A percentile compares a stretch with the other conserved stretches of the same genome.
These are phyloP conservation scores for Atalantia buxifolia DNA, from an alignment of 345 rosid species.

Conservation along the genomic window DNA sequence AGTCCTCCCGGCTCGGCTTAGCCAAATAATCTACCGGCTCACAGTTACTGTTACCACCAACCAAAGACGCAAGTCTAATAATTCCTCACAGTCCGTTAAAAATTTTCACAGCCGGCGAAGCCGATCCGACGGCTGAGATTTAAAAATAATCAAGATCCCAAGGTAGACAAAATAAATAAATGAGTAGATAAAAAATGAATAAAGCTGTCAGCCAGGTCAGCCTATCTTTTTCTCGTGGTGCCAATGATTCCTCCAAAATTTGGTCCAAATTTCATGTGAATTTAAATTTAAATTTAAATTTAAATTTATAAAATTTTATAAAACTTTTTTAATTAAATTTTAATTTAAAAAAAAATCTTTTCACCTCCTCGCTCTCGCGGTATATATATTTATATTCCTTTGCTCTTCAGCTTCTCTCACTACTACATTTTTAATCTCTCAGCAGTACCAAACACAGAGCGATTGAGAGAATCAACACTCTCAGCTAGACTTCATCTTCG, in stretches of 20 bases:
- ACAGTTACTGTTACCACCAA: background rate
- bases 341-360: too few relatives aligned
- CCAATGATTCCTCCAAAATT: slow-evolving; percentile 42
- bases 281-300: slow-evolving; percentile 21
- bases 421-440: slow-evolving; percentile 3
- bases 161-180: background rate
- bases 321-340: too few relatives aligned
- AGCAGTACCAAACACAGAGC: background rate
- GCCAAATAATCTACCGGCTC: background rate
- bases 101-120: slow-evolving; percentile 10
- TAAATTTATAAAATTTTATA: background rate
- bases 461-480: background rate
- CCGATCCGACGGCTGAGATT: slow-evolving; percentile 17
- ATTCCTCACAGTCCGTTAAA: background rate
- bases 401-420: background rate
- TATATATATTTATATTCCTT: slow-evolving; percentile 7
- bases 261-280: slow-evolving; percentile 33
- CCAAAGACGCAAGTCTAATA: background rate
- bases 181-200: background rate
- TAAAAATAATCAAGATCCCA: slow-evolving; percentile 2
- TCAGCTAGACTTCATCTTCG: background rate
- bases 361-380: background rate
- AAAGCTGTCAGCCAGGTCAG: slow-evolving; percentile 50
- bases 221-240: slow-evolving; percentile 38
- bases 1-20: background rate